Base-by-base conservation (phyloP, 768 basidiomycete species). In the Pholiota molesta region DNA sequence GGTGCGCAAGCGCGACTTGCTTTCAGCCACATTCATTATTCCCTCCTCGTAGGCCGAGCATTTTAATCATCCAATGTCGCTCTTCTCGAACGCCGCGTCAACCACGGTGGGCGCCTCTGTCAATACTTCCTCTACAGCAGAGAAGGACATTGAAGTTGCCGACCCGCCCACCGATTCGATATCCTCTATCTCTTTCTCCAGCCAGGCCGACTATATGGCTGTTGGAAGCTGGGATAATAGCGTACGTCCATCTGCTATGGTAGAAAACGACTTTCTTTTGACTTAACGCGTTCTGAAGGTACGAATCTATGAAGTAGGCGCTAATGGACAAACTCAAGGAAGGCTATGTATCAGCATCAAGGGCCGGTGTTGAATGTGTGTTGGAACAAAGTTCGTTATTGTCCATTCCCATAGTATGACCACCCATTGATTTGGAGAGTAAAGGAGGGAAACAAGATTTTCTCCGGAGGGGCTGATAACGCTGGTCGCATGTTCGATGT, bases 191-290 rank as follows among this genome's bases (percentile, higher is more conserved):
- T 77, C 90, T 1, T 98, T 96, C 77, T 95, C 92, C 0, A 85
- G 90, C 6, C 88, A 86, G 17, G 91, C 91, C 9, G 94, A 97
- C 71, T 92, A 93, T 71, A 83, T 99, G 26, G 95, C 96, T 9
- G 95, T 96, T 13, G 95, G 88, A 58, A 91, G 90, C 67, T 99
- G 97, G 97, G 92, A 93, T 71, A 95, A 94, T 72, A 92, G 92
- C 75, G 95, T 95, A 66, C 45, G 86, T 75, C 14, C 14, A 37
- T 23, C n/a, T 19, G 17, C 17, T 58, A 49, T 23, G 19, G 9
- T 28, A 13, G 16, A 47, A 37, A 17, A 29, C 31, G 54, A 51
- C 26, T 21, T 45, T 62, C 57, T 58, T 71, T 58, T 47, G 68
- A 39, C 57, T 61, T 58, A 57, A 59, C 62, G 61, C 39, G 14